phyloP scores from a whole-genome alignment of 2,329 filamentous ascomycete genomes.

The Tolypocladium amazonense region DNA sequence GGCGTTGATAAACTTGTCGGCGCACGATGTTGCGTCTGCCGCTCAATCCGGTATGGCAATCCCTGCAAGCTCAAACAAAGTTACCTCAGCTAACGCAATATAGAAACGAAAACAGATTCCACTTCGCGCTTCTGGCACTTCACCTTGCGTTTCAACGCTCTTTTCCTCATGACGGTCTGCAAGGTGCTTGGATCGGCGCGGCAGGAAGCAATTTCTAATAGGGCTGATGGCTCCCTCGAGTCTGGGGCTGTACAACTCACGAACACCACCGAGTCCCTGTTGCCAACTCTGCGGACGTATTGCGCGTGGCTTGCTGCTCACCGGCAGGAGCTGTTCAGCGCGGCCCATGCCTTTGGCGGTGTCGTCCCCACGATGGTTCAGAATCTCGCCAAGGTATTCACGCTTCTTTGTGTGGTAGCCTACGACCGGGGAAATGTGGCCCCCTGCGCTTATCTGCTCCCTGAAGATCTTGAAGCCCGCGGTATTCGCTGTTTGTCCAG shows the following conservation, averaged over 20 bases:
- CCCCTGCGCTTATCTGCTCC: constrained; percentile 36
- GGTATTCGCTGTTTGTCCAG: constrained; percentile 32
- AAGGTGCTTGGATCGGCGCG: constrained; percentile 62
- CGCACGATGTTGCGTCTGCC: constrained; percentile 56
- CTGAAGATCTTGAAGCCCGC: constrained; percentile 37
- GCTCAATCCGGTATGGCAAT: constrained; percentile 21
- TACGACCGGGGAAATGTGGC: constrained; percentile 27
- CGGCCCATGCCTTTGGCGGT: constrained; percentile 31
- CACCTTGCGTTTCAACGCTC: constrained; percentile 67
- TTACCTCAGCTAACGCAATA: constrained; percentile 5
- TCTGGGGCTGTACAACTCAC: constrained; percentile 19
- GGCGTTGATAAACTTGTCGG: constrained; percentile 75
- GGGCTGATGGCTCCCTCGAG: constrained; percentile 10
- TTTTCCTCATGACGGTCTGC: constrained; percentile 63
- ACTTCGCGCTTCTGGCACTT: constrained; percentile 46
- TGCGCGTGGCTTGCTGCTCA: constrained; percentile 41
- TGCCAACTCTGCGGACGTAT: constrained; percentile 43
- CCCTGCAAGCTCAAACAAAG: no score
- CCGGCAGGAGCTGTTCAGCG: constrained; percentile 34
- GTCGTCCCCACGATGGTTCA: constrained; percentile 35
- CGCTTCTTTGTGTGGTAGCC: constrained; percentile 33
- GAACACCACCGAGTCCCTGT: constrained; percentile 27
- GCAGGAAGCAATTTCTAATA: constrained; percentile 14
- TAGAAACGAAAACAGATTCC: constrained; percentile 35
- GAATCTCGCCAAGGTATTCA: constrained; percentile 34